A percentile compares a stretch with the other conserved stretches of the same genome.
phyloP scores from a whole-genome alignment of 495 filamentous ascomycete genomes.

The Trichoderma virens region DNA sequence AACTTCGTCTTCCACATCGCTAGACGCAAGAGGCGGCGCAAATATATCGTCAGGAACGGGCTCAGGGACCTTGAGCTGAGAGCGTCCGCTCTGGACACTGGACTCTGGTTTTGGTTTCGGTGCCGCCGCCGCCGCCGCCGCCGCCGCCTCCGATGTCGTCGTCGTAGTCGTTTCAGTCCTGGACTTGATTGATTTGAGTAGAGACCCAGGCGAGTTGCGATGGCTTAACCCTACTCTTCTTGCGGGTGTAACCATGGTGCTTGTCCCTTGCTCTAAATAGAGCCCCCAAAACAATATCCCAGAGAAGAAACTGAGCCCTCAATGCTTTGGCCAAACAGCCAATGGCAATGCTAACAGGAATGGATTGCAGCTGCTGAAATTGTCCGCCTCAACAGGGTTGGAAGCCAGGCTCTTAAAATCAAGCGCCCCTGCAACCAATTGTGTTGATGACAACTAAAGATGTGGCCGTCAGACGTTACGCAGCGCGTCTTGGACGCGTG shows the following conservation, averaged over 20 bases:
- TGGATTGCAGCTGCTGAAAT: background rate
- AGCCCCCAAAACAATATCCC: background rate
- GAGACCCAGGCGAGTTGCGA: background rate
- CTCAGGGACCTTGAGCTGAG: background rate
- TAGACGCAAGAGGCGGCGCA: background rate
- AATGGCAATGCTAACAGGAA: background rate
- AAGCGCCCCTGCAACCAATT: background rate
- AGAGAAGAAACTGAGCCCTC: background rate
- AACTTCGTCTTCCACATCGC: background rate
- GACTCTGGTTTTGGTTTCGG: background rate
- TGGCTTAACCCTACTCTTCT: background rate
- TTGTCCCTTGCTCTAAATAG: background rate
- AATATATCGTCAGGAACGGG: slow-evolving; percentile 2
- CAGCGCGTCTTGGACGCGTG: slow-evolving; percentile 3
- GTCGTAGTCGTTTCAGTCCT: background rate
- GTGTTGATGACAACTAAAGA: background rate
- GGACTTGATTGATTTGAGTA: background rate
- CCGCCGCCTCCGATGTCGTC: background rate
- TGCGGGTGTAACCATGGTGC: background rate
- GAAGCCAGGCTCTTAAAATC: background rate
- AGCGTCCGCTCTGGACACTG: background rate
- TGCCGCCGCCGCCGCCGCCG: background rate
- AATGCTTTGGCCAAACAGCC: background rate
- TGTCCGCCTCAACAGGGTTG: background rate
- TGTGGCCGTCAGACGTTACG: background rate